Conservation (phyloP, 1,284 basidiomycete species). For the Trichosporon coremiiforme region DNA sequence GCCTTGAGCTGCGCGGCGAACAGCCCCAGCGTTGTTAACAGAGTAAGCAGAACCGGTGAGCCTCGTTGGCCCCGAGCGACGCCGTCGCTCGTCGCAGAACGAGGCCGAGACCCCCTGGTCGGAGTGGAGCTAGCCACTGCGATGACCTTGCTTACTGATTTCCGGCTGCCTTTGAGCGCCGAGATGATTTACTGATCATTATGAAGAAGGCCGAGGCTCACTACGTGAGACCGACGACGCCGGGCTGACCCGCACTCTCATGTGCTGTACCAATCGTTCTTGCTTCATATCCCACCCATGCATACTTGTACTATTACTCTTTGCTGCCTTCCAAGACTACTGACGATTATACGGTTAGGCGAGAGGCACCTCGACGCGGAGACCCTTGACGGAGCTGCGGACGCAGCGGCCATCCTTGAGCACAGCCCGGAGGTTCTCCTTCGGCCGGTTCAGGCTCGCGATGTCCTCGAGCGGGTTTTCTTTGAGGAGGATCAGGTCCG, state of each 20-base stretch:
- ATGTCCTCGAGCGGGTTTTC: slow-evolving; percentile 60
- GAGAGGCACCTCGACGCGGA: slow-evolving; percentile 40
- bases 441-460: slow-evolving; percentile 57
- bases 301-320: slow-evolving; percentile 1
- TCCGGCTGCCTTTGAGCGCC: not conserved
- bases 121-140: slow-evolving; percentile 19
- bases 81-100: not conserved
- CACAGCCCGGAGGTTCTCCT: slow-evolving; percentile 43
- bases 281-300: slow-evolving; percentile 5
- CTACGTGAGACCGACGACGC: slow-evolving; percentile 13
- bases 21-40: not conserved
- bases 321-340: not conserved
- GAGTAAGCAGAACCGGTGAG: slow-evolving; percentile 18
- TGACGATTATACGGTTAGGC: slow-evolving; percentile 18
- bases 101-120: slow-evolving; percentile 15
- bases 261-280: not conserved
- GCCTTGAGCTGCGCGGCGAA: not conserved
- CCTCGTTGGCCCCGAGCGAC: not conserved
- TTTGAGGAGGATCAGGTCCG: slow-evolving; percentile 59
- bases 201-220: not conserved
- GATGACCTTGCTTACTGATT: slow-evolving; percentile 4
- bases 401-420: slow-evolving; percentile 44
- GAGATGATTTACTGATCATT: slow-evolving; percentile 20
- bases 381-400: slow-evolving; percentile 29
- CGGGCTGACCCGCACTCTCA: not conserved